Evolutionary conservation across 2,329 filamentous ascomycete genomes (phyloP).

Genomic region (Colletotrichum sp.): DNA sequence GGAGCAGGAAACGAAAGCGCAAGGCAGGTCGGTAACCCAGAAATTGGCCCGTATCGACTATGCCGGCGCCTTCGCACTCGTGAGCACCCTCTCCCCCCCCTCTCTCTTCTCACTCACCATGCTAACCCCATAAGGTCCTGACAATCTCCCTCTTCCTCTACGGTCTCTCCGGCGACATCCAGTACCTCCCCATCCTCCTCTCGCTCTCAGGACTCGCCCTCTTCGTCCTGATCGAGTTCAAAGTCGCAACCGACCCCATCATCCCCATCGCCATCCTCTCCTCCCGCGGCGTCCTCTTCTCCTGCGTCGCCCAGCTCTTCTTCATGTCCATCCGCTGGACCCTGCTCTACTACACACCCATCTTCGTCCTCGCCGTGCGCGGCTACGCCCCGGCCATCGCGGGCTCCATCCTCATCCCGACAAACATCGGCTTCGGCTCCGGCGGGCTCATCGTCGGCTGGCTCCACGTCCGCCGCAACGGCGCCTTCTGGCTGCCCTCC

Average conservation of each 20-base stretch:
- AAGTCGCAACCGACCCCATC: conserved; percentile 70
- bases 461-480: conserved; percentile 75
- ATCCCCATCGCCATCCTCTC: conserved; percentile 74
- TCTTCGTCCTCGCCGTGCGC: conserved; percentile 79
- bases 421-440: conserved; percentile 78
- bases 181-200: conserved; percentile 62
- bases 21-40: conserved; percentile 44
- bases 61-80: conserved; percentile 70
- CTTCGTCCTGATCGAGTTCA: conserved; percentile 69
- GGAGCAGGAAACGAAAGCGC: conserved; percentile 42
- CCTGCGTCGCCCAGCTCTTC: conserved; percentile 75
- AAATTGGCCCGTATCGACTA: conserved; percentile 77
- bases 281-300: conserved; percentile 73
- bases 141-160: conserved; percentile 77
- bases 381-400: conserved; percentile 72
- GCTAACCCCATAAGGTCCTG: conserved; percentile 46
- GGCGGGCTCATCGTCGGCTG: conserved; percentile 77
- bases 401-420: conserved; percentile 80
- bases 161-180: conserved; percentile 69
- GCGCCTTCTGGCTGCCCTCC: conserved; percentile 74
- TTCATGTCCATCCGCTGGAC: conserved; percentile 85
- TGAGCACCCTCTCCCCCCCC: conserved; percentile 32
- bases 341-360: conserved; percentile 80
- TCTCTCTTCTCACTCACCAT: conserved; percentile 21
- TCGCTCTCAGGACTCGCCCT: conserved; percentile 57